A percentile compares a stretch with the other conserved stretches of the same genome.
phyloP scores from a whole-genome alignment of 164 flowering plant genomes.

The Kalanchoe fedtschenkoi region DNA sequence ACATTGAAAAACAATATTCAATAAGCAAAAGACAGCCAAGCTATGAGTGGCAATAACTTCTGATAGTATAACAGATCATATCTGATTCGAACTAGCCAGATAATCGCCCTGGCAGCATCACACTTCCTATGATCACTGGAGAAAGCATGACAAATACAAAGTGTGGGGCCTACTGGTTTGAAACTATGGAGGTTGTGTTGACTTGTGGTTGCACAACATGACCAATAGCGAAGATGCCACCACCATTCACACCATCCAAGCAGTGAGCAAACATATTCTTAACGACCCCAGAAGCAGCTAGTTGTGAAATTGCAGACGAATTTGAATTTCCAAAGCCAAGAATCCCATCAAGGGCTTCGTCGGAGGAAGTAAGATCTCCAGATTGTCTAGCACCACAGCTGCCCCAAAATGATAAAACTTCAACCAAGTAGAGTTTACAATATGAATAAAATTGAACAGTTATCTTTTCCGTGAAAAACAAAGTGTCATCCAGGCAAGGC shows the following conservation, averaged over 20 bases:
- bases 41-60: background rate
- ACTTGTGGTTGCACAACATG: constrained; percentile 54
- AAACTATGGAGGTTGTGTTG: constrained; percentile 39
- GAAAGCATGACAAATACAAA: background rate
- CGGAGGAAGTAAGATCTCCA: constrained; percentile 31
- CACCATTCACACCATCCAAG: constrained; percentile 50
- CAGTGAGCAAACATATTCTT: constrained; percentile 61
- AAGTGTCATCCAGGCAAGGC: too few relatives aligned
- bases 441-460: too few relatives aligned
- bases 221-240: constrained; percentile 68
- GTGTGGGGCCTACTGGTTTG: constrained; percentile 32
- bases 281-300: constrained; percentile 47
- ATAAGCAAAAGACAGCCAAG: background rate
- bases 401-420: constrained; percentile 8
- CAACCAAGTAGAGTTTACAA: too few relatives aligned
- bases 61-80: background rate
- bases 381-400: constrained; percentile 57
- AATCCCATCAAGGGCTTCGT: constrained; percentile 55
- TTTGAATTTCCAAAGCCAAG: constrained; percentile 62
- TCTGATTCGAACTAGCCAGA: too few relatives aligned
- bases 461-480: background rate
- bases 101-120: background rate
- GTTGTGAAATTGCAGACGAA: constrained; percentile 52
- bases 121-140: background rate
- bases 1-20: background rate